These are phyloP conservation scores for Fusarium caatingaense DNA, from an alignment of 2,329 filamentous ascomycete species.

Conservation along the genomic window DNA sequence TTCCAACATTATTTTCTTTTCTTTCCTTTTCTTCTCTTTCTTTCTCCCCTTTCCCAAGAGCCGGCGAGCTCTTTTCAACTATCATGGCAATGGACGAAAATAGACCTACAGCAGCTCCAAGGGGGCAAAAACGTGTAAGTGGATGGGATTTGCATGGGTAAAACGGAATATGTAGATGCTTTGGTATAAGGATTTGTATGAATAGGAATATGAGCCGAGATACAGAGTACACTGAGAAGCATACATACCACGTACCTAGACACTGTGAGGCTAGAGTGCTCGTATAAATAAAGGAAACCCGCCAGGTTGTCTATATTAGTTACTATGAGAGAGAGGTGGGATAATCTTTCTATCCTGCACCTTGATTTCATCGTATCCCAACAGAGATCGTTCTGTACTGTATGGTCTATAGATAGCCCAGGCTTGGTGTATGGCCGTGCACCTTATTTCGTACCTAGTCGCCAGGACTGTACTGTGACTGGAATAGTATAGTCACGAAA, in stretches of 20 bases:
- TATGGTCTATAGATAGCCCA: neutral
- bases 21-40: constrained; percentile 9
- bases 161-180: constrained; percentile 27
- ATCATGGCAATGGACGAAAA: constrained; percentile 26
- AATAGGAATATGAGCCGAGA: constrained; percentile 15
- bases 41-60: constrained; percentile 9
- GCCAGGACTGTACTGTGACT: neutral
- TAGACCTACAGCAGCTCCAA: constrained; percentile 27
- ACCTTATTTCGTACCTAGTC: constrained; percentile 20
- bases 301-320: neutral
- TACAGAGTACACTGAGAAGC: neutral
- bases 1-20: constrained; percentile 16
- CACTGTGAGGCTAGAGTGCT: neutral
- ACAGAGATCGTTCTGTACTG: constrained; percentile 6
- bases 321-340: neutral
- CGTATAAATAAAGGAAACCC: neutral
- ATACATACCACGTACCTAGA: neutral
- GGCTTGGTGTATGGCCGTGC: constrained; percentile 8
- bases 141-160: constrained; percentile 16
- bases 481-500: constrained; percentile 17
- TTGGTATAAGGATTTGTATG: constrained; percentile 17
- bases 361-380: neutral
- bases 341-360: neutral
- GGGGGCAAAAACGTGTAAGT: constrained; percentile 6
- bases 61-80: constrained; percentile 40